Percentiles rank a stretch among this genome's conserved stretches.
Evolutionary conservation across 169 alveolate genomes (phyloP).

Genomic region (Neospora caninum): DNA sequence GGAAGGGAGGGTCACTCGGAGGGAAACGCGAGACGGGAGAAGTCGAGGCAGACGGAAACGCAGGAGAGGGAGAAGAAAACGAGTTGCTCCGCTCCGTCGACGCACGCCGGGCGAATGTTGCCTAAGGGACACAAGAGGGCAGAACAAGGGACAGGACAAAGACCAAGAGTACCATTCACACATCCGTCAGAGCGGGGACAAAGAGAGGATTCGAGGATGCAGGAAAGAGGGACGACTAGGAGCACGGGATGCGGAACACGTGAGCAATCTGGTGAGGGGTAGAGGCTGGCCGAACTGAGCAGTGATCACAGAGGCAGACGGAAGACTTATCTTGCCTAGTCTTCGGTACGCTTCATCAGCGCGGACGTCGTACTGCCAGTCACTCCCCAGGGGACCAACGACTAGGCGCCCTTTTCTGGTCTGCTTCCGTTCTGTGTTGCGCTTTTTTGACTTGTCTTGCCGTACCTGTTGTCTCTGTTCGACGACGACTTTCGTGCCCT

Average conservation of each 20-base stretch:
- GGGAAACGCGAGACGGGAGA: not conserved
- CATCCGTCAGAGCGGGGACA: too few relatives aligned
- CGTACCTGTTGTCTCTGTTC: constrained; percentile 2
- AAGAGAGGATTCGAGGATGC: too few relatives aligned
- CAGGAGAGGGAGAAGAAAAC: not conserved
- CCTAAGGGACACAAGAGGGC: not conserved
- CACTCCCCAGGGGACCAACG: not conserved
- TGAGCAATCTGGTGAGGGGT: too few relatives aligned
- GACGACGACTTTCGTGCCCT: not conserved
- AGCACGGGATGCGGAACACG: too few relatives aligned
- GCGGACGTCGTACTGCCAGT: not conserved
- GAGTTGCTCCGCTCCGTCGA: not conserved
- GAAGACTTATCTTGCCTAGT: too few relatives aligned
- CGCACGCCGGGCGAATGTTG: not conserved
- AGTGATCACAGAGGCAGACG: too few relatives aligned
- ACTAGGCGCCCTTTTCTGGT: not conserved
- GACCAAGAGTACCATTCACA: not conserved
- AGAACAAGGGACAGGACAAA: not conserved
- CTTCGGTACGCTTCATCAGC: too few relatives aligned
- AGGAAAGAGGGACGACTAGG: too few relatives aligned
- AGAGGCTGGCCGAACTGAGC: too few relatives aligned
- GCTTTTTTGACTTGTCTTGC: not conserved
- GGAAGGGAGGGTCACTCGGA: not conserved
- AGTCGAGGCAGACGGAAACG: not conserved
- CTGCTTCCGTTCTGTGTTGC: not conserved